These are phyloP conservation scores for Fraxinus floribunda DNA, from an alignment of 305 asterid species.

Conservation along the genomic window DNA sequence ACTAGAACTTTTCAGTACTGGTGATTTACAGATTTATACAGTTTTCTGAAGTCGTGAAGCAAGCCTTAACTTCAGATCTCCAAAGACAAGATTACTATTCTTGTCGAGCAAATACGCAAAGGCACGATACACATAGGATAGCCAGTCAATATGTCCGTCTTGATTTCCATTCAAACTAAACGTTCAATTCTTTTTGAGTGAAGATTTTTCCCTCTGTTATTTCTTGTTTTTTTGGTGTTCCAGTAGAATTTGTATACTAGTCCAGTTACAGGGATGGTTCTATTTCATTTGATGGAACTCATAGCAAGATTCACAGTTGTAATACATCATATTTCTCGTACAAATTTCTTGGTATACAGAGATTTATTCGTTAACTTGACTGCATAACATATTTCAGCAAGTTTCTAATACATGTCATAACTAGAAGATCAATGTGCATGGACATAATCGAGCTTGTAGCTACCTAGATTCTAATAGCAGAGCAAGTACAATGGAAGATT, in stretches of 20 bases:
- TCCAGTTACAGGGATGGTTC: not conserved
- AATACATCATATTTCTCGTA: not conserved
- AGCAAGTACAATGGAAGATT: not conserved
- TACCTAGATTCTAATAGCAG: not conserved
- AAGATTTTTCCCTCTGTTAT: not conserved
- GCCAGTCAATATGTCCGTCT: constrained; percentile 18
- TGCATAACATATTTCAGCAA: not conserved
- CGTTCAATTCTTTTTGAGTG: constrained; percentile 9
- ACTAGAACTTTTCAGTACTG: constrained; percentile 7
- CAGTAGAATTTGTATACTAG: not conserved
- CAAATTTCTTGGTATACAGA: not conserved
- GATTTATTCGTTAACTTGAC: not conserved
- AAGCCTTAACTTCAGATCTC: constrained; percentile 12
- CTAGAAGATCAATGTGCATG: not conserved
- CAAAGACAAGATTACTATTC: not conserved
- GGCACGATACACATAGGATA: constrained; percentile 14
- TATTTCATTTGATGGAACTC: constrained; percentile 12
- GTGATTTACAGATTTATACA: not conserved
- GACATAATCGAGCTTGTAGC: not conserved
- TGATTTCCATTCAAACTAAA: not conserved
- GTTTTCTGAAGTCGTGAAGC: constrained; percentile 17
- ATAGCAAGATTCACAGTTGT: not conserved
- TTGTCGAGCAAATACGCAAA: constrained; percentile 17
- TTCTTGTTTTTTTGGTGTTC: not conserved
- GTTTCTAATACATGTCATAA: not conserved